Base-by-base conservation (phyloP, 2,329 filamentous ascomycete species). In the Arthrocladium fulminans region DNA sequence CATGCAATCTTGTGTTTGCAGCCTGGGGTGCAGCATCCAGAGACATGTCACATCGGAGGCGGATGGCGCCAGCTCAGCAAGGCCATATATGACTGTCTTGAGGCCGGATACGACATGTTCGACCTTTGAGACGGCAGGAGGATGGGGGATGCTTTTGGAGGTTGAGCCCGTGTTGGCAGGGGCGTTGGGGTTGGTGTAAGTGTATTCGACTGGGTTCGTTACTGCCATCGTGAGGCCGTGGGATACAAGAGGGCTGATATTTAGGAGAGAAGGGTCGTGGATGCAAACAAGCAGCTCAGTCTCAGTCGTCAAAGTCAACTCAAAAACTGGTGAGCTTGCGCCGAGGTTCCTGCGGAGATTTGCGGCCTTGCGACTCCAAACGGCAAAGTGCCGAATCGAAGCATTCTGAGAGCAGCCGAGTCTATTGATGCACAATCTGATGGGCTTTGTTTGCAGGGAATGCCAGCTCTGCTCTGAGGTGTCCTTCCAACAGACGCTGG, bases 21-120 rank as follows among this genome's bases (percentile, higher is more conserved):
- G 74, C 20, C 92, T 80, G 2, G 86, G 86, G 62, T 97, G 88
- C 15, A 96, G 77, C 10, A 97, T 80, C 87, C 89, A 96, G n/a
- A 97, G 77, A 59, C 85, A 86, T 20, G 88, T 81, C 29, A 94
- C 70, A 25, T 72, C 68, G 3, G 64, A 65, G 2, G 74, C 69
- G 12, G 73, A 66, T 12, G 62, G n/a, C 1, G 80, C 71, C 0
- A 95, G 74, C 61, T 95, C 86, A 24, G 80, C 69, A 1, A 95
- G 77, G 15, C 90, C 89, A 65, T 89, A 89, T 50, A 95, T 74
- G 51, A 86, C 85, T 43, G 84, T 80, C 8, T 85, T 73, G 47
- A 96, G 79, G 40, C 88, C 88, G 37, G 84, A 80, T 63, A 97
- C 85, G 52, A 81, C 77, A 56, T 84, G 73, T 17, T 80, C 82